Conservation (phyloP, 1,284 basidiomycete species). For the Ceratobasidium sp. region DNA sequence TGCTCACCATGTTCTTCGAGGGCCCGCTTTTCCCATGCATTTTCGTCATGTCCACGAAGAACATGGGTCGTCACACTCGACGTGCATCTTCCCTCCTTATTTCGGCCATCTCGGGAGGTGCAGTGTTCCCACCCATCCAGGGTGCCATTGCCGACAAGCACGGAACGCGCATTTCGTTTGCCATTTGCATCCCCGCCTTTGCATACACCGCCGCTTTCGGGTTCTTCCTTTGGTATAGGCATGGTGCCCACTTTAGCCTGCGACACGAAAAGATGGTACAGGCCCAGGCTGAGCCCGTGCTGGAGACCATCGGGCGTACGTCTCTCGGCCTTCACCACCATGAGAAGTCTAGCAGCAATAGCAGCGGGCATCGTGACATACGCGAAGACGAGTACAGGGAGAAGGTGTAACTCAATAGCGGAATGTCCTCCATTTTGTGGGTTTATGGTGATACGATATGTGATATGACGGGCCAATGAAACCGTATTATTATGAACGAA, state of each 20-base stretch:
- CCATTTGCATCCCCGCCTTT: conserved; percentile 51
- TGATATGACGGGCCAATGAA: background rate
- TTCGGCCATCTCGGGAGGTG: conserved; percentile 53
- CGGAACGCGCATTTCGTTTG: conserved; percentile 49
- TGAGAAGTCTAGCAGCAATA: background rate
- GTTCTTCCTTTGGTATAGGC: conserved; percentile 47
- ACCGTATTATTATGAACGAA: too few relatives aligned
- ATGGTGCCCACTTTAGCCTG: conserved; percentile 29
- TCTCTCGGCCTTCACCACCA: background rate
- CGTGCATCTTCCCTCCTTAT: conserved; percentile 52
- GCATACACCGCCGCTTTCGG: conserved; percentile 49
- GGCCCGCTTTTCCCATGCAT: conserved; percentile 51
- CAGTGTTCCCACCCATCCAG: conserved; percentile 55
- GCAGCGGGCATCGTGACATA: background rate
- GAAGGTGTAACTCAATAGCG: background rate
- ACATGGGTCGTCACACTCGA: conserved; percentile 53
- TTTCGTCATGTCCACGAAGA: conserved; percentile 52
- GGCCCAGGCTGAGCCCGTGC: conserved; percentile 11
- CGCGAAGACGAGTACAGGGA: conserved; percentile 28
- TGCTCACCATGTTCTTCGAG: conserved; percentile 57
- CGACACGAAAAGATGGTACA: conserved; percentile 12
- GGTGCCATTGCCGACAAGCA: conserved; percentile 52
- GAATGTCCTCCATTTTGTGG: background rate
- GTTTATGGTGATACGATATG: background rate
- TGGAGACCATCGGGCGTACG: conserved; percentile 15